Conservation (phyloP, 1,284 basidiomycete genomes). For the Cutaneotrichosporon sp. region DNA sequence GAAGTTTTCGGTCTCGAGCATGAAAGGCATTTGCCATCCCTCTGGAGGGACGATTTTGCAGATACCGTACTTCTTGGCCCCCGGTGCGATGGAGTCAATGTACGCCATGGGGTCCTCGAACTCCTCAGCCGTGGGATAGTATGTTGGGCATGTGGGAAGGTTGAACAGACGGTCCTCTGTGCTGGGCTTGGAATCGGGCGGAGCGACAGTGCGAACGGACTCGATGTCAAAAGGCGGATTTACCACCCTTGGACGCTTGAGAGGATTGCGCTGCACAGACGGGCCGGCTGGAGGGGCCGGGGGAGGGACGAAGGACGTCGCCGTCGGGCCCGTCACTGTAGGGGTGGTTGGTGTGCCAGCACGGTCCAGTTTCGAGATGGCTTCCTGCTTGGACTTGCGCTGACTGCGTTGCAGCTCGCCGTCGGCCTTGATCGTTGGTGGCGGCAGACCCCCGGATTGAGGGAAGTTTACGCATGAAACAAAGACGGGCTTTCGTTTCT, state of each 20-base stretch:
- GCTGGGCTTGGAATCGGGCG: constrained; percentile 28
- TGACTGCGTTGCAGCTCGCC: constrained; percentile 32
- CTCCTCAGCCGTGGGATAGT: constrained; percentile 80
- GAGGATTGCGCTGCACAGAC: constrained; percentile 28
- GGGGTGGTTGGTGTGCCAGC: constrained; percentile 24
- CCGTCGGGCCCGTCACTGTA: constrained; percentile 20
- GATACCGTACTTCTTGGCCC: constrained; percentile 77
- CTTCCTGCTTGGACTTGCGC: constrained; percentile 40
- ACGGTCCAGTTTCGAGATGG: constrained; percentile 38
- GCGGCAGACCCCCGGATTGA: constrained; percentile 21
- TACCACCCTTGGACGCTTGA: constrained; percentile 25
- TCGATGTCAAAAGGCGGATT: constrained; percentile 38
- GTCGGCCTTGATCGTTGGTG: constrained; percentile 12
- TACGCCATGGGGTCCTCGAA: constrained; percentile 96
- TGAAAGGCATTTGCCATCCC: constrained; percentile 94
- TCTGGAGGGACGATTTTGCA: constrained; percentile 93
- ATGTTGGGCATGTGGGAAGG: constrained; percentile 83
- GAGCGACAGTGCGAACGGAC: constrained; percentile 32
- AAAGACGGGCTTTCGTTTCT: constrained; percentile 30
- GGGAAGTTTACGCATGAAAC: constrained; percentile 36
- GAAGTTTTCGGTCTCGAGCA: constrained; percentile 76
- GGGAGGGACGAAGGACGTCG: constrained; percentile 38
- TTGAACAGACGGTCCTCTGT: constrained; percentile 62
- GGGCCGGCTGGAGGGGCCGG: constrained; percentile 16
- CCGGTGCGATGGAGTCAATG: constrained; percentile 74